A percentile compares a stretch with the other conserved stretches of the same genome.
These are phyloP conservation scores for Floccularia luteovirens DNA, from an alignment of 768 basidiomycete genomes.

Conservation along the genomic window DNA sequence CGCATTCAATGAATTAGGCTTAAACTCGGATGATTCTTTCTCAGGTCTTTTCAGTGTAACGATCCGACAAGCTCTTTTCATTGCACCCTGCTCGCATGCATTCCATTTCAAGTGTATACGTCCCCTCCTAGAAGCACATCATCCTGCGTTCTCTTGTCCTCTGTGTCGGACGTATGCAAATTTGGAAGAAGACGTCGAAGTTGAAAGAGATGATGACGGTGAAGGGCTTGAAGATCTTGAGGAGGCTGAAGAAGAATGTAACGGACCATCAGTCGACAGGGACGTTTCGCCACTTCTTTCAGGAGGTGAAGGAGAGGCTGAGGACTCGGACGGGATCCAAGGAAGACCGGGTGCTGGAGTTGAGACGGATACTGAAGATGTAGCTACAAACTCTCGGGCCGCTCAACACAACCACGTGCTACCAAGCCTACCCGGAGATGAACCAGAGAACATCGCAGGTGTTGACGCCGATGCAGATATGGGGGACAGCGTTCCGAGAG, in stretches of 20 bases:
- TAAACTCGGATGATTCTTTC: background rate
- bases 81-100: constrained; percentile 95
- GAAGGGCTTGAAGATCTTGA: constrained; percentile 20
- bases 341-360: no score
- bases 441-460: background rate
- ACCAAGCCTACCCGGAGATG: background rate
- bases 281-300: background rate
- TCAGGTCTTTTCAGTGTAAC: constrained; percentile 73
- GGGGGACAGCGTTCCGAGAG: background rate
- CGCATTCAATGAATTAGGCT: constrained; percentile 1
- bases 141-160: constrained; percentile 92
- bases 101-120: constrained; percentile 98
- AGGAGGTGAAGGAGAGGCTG: background rate
- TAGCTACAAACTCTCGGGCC: background rate
- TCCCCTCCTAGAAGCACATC: constrained; percentile 81
- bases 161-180: constrained; percentile 93
- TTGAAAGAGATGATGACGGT: no score
- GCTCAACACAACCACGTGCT: background rate
- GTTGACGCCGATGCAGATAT: background rate
- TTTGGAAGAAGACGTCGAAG: constrained; percentile 91
- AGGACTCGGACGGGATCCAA: background rate
- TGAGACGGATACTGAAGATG: no score
- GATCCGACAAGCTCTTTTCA: constrained; percentile 93
- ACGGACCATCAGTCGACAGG: constrained; percentile 7
- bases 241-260: constrained; percentile 15